Evolutionary conservation across 2,329 filamentous ascomycete species (phyloP), one percentile per base, ranked within the genome.

Genomic region (Aspergillus fumigatus): DNA sequence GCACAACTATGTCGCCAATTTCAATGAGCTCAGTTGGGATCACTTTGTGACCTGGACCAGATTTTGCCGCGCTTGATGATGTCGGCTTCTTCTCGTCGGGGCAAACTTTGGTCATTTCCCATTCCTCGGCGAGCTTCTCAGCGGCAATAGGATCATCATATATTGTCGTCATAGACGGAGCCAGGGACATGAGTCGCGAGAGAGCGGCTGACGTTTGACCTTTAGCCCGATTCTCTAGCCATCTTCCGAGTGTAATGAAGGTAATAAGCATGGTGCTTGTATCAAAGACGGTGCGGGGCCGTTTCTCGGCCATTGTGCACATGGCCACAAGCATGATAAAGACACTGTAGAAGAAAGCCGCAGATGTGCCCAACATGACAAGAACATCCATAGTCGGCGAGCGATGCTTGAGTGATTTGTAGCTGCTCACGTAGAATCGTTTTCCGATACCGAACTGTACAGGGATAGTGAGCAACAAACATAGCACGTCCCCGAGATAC

Each of bases 191-290:
- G 35, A 99, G 84, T 25, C 88, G 84, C 7, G 93, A 97, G 2
- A 99, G 82, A 0, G 94, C 94, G 70, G 90, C 94, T 4, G 92
- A 97, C 0, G 94, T 99, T 75, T 97, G 90, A 0, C 94, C 94
- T 77, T 97, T 99, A 52, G 94, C 94, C 19, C 87, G 81, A 70
- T 97, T 99, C 75, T 99, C 94, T 19, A 99, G 77, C 77, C 89
- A 99, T 38, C 94, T 87, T 3, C 94, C 91, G 2, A 99, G 77
- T 1, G 89, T 92, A 72, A 97, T 91, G 71, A 99, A 97, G 0
- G 92, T 96, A 72, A 99, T 92, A 52, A 99, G 82, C 94, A 97
- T 99, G 23, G 92, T 96, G 75, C 92, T 97, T 1, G 94, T 99
- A 70, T 99, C 94, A 67, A 99, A 99, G 17, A 97, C 89, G 1